Percentiles rank a stretch among this genome's conserved stretches.
Evolutionary conservation across 305 asterid species (phyloP).

Genomic region (Fraxinus nigra): DNA sequence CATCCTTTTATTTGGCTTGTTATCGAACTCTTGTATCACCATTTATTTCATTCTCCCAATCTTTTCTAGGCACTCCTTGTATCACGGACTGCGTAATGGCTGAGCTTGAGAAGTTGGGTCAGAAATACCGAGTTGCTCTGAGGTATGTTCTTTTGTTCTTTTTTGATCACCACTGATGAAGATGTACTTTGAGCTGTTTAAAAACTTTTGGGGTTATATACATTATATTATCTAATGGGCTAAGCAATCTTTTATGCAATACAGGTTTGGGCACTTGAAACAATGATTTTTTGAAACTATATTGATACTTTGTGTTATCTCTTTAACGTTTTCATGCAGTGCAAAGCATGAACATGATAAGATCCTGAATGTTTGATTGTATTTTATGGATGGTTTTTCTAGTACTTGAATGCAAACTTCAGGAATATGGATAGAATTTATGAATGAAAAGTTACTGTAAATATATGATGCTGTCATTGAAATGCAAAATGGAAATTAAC

Average conservation of each 20-base stretch:
- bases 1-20: background rate
- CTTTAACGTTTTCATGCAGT: background rate
- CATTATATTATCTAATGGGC: background rate
- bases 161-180: background rate
- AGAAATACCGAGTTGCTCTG: slow-evolving; percentile 90
- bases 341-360: background rate
- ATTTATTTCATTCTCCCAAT: slow-evolving; percentile 5
- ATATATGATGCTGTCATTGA: background rate
- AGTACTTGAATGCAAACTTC: background rate
- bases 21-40: background rate
- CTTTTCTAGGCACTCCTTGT: slow-evolving; percentile 85
- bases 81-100: slow-evolving; percentile 99
- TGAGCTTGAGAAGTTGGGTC: slow-evolving; percentile 98
- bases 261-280: background rate
- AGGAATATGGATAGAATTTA: background rate
- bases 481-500: background rate
- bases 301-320: background rate
- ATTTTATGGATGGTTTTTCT: background rate
- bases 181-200: background rate
- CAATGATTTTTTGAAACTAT: background rate
- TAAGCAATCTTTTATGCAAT: background rate
- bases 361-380: background rate
- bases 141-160: slow-evolving; percentile 42
- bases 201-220: background rate
- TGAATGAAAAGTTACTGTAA: background rate